Evolutionary conservation across 495 filamentous ascomycete species (phyloP).

Genomic region (Aspergillus bertholletiae): DNA sequence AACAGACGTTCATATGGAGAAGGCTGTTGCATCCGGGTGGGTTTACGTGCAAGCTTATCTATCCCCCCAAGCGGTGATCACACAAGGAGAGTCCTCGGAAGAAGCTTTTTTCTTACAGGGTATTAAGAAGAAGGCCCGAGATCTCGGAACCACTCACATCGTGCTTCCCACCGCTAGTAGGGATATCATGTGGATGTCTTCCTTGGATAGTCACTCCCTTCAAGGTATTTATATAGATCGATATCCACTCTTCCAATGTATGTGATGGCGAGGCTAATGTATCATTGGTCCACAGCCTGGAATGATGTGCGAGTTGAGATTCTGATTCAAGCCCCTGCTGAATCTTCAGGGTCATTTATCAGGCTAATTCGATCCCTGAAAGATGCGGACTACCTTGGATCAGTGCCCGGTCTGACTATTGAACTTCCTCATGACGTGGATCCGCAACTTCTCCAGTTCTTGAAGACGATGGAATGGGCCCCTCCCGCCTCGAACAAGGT

Average conservation of each 20-base stretch:
- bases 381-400: slow-evolving; percentile 67
- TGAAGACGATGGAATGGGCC: slow-evolving; percentile 64
- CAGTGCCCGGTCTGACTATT: slow-evolving; percentile 68
- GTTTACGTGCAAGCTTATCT: slow-evolving; percentile 44
- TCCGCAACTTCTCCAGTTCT: slow-evolving; percentile 51
- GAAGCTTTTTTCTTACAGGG: slow-evolving; percentile 52
- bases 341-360: slow-evolving; percentile 67
- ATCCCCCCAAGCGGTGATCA: slow-evolving; percentile 48
- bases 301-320: slow-evolving; percentile 71
- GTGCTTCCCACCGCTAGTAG: slow-evolving; percentile 61
- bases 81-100: slow-evolving; percentile 41
- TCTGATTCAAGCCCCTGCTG: slow-evolving; percentile 65
- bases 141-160: slow-evolving; percentile 52
- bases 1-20: slow-evolving; percentile 48
- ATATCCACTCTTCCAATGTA: not conserved
- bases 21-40: slow-evolving; percentile 38
- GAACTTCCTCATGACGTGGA: slow-evolving; percentile 72
- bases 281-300: slow-evolving; percentile 54
- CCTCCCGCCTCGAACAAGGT: slow-evolving; percentile 46
- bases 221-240: slow-evolving; percentile 43
- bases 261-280: not conserved
- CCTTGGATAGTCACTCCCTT: slow-evolving; percentile 68
- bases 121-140: slow-evolving; percentile 41
- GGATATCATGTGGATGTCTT: slow-evolving; percentile 70
- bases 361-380: slow-evolving; percentile 69